These are phyloP conservation scores for Nemania bipapillata DNA, from an alignment of 2,329 filamentous ascomycete species.

Conservation along the genomic window DNA sequence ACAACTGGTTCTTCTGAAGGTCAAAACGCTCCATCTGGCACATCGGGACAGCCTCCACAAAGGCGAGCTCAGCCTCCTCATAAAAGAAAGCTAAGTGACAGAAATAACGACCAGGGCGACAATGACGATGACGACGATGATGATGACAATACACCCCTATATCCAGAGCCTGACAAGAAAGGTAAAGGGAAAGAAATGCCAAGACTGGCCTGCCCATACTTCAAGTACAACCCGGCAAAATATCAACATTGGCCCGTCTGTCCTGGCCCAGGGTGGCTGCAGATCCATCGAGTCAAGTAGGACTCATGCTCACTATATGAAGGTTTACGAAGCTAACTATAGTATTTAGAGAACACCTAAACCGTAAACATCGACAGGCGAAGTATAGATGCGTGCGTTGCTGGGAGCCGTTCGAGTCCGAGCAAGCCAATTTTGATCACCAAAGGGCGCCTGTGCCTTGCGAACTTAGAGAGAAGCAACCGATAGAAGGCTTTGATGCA, in stretches of 20 bases:
- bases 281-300: constrained; percentile 37
- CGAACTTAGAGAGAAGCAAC: constrained; percentile 12
- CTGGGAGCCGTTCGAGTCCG: constrained; percentile 28
- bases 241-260: constrained; percentile 29
- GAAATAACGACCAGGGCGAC: not conserved
- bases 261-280: constrained; percentile 30
- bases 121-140: not conserved
- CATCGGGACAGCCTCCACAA: not conserved
- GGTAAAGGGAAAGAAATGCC: constrained; percentile 17
- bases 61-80: not conserved
- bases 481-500: constrained; percentile 31
- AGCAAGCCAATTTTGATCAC: constrained; percentile 27
- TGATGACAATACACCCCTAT: not conserved
- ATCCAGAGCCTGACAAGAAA: not conserved
- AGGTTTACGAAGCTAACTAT: not conserved
- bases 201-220: constrained; percentile 36
- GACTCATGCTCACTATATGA: not conserved
- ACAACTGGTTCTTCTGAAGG: not conserved
- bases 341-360: constrained; percentile 26
- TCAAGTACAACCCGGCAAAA: constrained; percentile 32
- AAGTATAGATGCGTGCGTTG: constrained; percentile 32
- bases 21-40: not conserved
- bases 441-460: constrained; percentile 22
- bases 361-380: constrained; percentile 34
- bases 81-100: constrained; percentile 19